phyloP scores from a whole-genome alignment of 2,329 filamentous ascomycete genomes.

The Ophiocordyceps australis region DNA sequence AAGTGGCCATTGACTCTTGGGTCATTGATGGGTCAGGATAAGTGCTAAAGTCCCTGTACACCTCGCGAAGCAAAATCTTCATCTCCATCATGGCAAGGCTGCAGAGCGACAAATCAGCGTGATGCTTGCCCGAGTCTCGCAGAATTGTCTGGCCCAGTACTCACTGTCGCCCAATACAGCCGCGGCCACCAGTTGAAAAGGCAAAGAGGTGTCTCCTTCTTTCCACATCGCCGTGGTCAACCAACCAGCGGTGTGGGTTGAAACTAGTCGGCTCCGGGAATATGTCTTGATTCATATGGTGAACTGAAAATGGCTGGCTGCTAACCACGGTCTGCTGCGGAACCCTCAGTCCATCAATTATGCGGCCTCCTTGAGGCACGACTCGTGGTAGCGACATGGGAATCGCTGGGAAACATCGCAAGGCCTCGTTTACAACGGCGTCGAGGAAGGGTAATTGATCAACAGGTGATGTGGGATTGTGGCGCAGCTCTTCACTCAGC shows the following conservation, averaged over 20 bases:
- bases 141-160: no score
- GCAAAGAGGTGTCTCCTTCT: constrained; percentile 44
- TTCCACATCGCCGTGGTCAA: constrained; percentile 53
- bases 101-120: no score
- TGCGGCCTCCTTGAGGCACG: constrained; percentile 33
- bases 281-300: constrained; percentile 41
- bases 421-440: constrained; percentile 41
- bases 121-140: no score
- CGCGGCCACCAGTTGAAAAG: constrained; percentile 46
- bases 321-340: constrained; percentile 38
- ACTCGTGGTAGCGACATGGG: constrained; percentile 48
- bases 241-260: constrained; percentile 70
- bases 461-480: constrained; percentile 17
- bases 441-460: constrained; percentile 41
- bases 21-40: constrained; percentile 34
- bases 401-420: constrained; percentile 45
- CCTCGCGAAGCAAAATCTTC: constrained; percentile 43
- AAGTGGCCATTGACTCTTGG: constrained; percentile 39
- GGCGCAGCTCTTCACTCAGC: constrained; percentile 31
- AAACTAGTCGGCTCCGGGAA: constrained; percentile 68
- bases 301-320: constrained; percentile 41
- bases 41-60: constrained; percentile 42
- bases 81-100: constrained; percentile 47
- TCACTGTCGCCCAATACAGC: constrained; percentile 50
- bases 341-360: constrained; percentile 34